Percentiles rank a stretch among this genome's conserved stretches.
Conservation (phyloP, 2,329 filamentous ascomycete genomes). For the Alternaria sp. region DNA sequence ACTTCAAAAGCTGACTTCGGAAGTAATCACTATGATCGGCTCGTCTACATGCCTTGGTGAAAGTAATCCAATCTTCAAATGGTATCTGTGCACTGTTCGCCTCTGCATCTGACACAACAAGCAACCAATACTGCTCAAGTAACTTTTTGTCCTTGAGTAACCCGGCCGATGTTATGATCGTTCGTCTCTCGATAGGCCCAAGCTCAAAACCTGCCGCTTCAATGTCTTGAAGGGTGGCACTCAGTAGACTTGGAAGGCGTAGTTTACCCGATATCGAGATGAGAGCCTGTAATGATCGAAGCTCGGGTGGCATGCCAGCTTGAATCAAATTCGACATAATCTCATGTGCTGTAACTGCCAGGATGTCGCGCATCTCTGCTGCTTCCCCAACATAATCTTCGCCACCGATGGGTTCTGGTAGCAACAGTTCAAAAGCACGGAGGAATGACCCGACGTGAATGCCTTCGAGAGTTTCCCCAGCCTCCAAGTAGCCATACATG, state of each 20-base stretch:
- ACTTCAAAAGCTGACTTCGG: slow-evolving; percentile 32
- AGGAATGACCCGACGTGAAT: slow-evolving; percentile 53
- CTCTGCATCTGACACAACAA: slow-evolving; percentile 34
- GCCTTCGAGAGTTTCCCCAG: slow-evolving; percentile 47
- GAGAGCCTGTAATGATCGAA: slow-evolving; percentile 37
- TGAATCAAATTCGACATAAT: slow-evolving; percentile 36
- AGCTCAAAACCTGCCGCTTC: slow-evolving; percentile 29
- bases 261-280: slow-evolving; percentile 43
- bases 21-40: slow-evolving; percentile 35
- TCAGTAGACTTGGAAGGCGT: slow-evolving; percentile 36
- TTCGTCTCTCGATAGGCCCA: slow-evolving; percentile 32
- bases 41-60: slow-evolving; percentile 44
- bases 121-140: slow-evolving; percentile 44
- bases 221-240: slow-evolving; percentile 36
- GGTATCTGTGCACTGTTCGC: slow-evolving; percentile 30
- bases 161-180: slow-evolving; percentile 42
- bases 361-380: slow-evolving; percentile 31
- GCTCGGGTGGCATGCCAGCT: slow-evolving; percentile 36
- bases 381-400: slow-evolving; percentile 30
- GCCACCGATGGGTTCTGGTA: slow-evolving; percentile 29
- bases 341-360: slow-evolving; percentile 37
- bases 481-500: slow-evolving; percentile 54
- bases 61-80: slow-evolving; percentile 44
- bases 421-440: slow-evolving; percentile 41
- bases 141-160: slow-evolving; percentile 31